Conservation (phyloP, 495 filamentous ascomycete genomes). For the Neurospora intermedia region DNA sequence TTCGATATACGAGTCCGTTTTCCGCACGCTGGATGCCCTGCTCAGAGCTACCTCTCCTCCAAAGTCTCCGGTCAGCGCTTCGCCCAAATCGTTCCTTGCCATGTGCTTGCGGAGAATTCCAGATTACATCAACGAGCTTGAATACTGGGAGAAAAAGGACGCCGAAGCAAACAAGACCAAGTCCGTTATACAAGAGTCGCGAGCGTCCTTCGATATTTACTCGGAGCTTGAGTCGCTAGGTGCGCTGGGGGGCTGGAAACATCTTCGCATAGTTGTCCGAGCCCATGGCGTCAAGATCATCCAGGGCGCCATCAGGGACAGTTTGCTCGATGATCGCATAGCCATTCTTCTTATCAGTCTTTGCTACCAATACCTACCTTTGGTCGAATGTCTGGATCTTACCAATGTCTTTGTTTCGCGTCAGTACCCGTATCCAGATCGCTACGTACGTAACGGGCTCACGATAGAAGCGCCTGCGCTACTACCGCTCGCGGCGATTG, state of each 20-base stretch:
- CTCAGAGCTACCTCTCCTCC: slow-evolving; percentile 30
- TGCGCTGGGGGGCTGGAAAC: slow-evolving; percentile 51
- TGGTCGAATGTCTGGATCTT: slow-evolving; percentile 31
- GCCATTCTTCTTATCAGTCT: slow-evolving; percentile 30
- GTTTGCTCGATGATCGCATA: slow-evolving; percentile 30
- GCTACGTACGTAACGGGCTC: slow-evolving; percentile 18
- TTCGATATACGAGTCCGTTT: slow-evolving; percentile 24
- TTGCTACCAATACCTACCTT: slow-evolving; percentile 26
- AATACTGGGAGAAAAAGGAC: slow-evolving; percentile 38
- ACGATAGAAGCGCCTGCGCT: slow-evolving; percentile 10
- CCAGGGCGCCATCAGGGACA: slow-evolving; percentile 39
- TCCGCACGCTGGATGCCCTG: slow-evolving; percentile 37
- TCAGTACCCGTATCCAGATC: slow-evolving; percentile 27
- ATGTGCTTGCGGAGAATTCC: slow-evolving; percentile 55
- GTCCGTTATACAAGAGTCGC: slow-evolving; percentile 24
- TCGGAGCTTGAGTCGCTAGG: slow-evolving; percentile 55
- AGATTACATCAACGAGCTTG: slow-evolving; percentile 50
- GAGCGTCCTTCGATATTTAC: slow-evolving; percentile 45
- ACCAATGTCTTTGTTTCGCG: slow-evolving; percentile 22
- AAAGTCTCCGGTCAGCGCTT: slow-evolving; percentile 3
- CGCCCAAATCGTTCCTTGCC: slow-evolving; percentile 45
- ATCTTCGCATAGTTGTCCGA: slow-evolving; percentile 52
- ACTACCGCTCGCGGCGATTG: slow-evolving; percentile 21
- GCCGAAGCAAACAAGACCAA: slow-evolving; percentile 39
- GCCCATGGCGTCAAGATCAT: slow-evolving; percentile 56